phyloP scores from a whole-genome alignment of 2,329 filamentous ascomycete genomes.

The Phialocephala subalpina region DNA sequence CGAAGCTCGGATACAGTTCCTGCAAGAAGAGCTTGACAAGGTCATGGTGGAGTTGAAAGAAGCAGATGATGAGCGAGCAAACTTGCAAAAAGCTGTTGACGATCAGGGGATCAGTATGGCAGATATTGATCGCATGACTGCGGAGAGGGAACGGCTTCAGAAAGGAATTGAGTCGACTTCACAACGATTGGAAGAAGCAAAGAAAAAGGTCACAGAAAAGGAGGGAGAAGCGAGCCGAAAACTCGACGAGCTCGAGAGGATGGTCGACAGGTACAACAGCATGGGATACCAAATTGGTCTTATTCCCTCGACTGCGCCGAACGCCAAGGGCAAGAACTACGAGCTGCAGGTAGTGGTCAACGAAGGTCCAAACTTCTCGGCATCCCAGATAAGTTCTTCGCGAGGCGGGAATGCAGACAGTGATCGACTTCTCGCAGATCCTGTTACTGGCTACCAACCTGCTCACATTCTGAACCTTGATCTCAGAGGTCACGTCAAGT shows the following conservation, averaged over 20 bases:
- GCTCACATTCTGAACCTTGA: slow-evolving; percentile 90
- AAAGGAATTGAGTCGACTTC: slow-evolving; percentile 82
- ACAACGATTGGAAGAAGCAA: slow-evolving; percentile 82
- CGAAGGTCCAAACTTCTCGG: slow-evolving; percentile 78
- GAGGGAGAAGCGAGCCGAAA: slow-evolving; percentile 87
- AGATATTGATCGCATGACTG: slow-evolving; percentile 99
- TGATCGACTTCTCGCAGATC: slow-evolving; percentile 83
- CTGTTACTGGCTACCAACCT: slow-evolving; percentile 87
- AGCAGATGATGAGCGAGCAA: slow-evolving; percentile 81
- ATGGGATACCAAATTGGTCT: slow-evolving; percentile 92
- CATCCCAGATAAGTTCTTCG: slow-evolving; percentile 58
- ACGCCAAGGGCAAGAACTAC: slow-evolving; percentile 85
- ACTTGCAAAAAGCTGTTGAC: slow-evolving; percentile 86
- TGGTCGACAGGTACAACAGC: slow-evolving; percentile 92
- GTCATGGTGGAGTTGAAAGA: slow-evolving; percentile 77
- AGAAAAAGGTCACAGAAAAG: slow-evolving; percentile 82
- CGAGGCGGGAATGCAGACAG: slow-evolving; percentile 54
- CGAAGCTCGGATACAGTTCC: slow-evolving; percentile 77
- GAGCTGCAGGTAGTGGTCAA: slow-evolving; percentile 87
- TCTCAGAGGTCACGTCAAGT: slow-evolving; percentile 82
- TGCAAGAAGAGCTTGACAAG: slow-evolving; percentile 89
- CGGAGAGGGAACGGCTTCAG: slow-evolving; percentile 92
- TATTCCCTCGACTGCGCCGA: slow-evolving; percentile 83
- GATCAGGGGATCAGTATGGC: slow-evolving; percentile 94
- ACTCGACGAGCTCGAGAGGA: slow-evolving; percentile 90